Evolutionary conservation across 331 rosid species (phyloP).

Genomic region (Spiraea crenata): DNA sequence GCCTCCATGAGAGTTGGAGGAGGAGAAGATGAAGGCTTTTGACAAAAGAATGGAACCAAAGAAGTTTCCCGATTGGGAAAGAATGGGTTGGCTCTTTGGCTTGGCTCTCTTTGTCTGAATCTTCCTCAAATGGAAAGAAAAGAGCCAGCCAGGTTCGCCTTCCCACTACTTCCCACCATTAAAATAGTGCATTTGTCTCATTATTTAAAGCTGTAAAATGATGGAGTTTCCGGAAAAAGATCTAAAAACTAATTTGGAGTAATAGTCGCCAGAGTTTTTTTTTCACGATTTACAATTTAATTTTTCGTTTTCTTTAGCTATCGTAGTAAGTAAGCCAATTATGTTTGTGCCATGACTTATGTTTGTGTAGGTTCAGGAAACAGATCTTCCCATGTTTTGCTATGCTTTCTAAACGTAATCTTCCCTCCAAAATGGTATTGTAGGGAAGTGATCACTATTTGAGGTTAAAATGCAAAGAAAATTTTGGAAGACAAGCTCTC

Average conservation of each 20-base stretch:
- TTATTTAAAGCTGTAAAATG: neutral
- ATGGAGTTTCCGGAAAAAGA: neutral
- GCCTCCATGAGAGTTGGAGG: constrained; percentile 59
- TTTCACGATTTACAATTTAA: no score
- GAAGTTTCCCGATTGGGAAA: constrained; percentile 47
- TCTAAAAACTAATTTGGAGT: neutral
- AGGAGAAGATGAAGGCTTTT: constrained; percentile 22
- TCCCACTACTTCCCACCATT: neutral
- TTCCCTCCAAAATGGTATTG: no score
- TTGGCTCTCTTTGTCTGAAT: constrained; percentile 28
- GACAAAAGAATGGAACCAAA: neutral
- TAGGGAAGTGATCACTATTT: no score
- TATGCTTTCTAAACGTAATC: no score
- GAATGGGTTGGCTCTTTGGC: constrained; percentile 27
- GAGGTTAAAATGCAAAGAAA: no score
- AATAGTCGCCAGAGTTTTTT: no score
- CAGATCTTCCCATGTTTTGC: no score
- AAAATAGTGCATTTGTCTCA: neutral
- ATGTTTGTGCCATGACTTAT: no score
- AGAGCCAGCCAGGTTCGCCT: neutral
- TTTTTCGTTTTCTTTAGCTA: no score
- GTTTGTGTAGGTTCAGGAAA: no score
- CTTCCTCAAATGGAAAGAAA: constrained; percentile 21
- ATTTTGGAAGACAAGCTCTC: no score
- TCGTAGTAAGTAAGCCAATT: no score